Base-by-base conservation (phyloP, 225 moss, liverwort and hornwort species). In the Polytrichum commune region DNA sequence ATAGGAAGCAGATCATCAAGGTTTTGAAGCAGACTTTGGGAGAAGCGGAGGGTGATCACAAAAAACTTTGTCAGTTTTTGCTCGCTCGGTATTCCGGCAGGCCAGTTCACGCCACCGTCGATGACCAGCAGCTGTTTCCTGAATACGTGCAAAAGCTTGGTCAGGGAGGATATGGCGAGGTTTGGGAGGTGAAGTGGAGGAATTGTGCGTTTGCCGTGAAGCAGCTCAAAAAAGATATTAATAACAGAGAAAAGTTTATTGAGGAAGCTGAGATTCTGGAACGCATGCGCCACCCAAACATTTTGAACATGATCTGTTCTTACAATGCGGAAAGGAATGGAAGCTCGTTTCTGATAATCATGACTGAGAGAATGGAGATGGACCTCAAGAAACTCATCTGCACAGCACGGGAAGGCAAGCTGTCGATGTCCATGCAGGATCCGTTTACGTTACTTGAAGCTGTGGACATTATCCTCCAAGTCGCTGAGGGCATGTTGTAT, bases 401-500 rank as follows among this genome's bases (percentile, higher is more conserved):
- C 4, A n/a, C n/a, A 5, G 29, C 29, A 27, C 29, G 25, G 30
- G 54, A 55, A 7, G 35, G 10, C 22, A 60, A 60, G n/a, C 22
- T 6, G 22, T 8, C n/a, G 46, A 7, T 1, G 22, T 22, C 46
- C 46, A 46, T 13, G 13, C 22, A 60, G 60, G 22, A 19, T 19
- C 69, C 57, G 1, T 69, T 58, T 20, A 30, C 27, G 8, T 28
- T 54, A 7, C 22, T 69, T 5, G 69, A 69, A 69, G 69, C 69
- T 16, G 58, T 58, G 19, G 69, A 69, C 27, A 69, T 69, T 9
- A 56, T 69, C 19, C 57, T 69, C 29, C 69, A 69, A 57, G n/a
- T 69, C 19, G 19, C 56, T 4, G 69, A 69, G 29, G 69, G 69
- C 57, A 69, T 69, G 69, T 57, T 55, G 8, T 69, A 69, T n/a